phyloP scores from a whole-genome alignment of 2,329 filamentous ascomycete genomes.

The Ceratocystis lukuohia region DNA sequence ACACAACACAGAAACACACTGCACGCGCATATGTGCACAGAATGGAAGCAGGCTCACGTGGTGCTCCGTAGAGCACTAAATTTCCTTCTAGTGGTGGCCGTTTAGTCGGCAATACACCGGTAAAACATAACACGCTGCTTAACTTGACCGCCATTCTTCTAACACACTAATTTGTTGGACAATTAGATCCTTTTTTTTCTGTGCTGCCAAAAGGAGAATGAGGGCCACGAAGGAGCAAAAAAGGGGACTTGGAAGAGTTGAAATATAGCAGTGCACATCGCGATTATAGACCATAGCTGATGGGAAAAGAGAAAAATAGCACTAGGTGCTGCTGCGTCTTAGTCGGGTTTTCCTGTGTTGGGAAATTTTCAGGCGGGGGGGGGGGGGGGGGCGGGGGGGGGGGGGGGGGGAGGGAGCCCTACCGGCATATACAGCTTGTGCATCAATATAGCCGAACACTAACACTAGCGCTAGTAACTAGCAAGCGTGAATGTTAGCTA shows the following conservation, averaged over 20 bases:
- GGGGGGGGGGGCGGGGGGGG: too few species aligned
- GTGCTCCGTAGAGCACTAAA: too few species aligned
- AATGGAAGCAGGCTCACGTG: too few species aligned
- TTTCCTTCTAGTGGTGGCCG: too few species aligned
- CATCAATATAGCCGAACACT: not conserved
- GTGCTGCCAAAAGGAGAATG: too few species aligned
- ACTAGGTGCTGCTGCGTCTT: not conserved
- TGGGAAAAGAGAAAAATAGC: not conserved
- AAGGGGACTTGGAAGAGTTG: not conserved
- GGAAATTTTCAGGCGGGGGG: not conserved
- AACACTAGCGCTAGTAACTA: not conserved
- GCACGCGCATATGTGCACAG: too few species aligned
- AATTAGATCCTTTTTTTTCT: not conserved
- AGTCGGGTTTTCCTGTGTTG: not conserved
- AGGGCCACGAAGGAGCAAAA: not conserved
- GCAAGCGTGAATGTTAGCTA: not conserved
- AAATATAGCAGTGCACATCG: not conserved
- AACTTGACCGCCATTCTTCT: constrained; percentile 1
- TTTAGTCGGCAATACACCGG: not conserved
- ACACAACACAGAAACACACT: too few species aligned
- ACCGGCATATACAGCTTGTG: not conserved
- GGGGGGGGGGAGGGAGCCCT: not conserved
- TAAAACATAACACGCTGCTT: not conserved
- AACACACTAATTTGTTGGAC: not conserved
- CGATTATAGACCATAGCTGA: not conserved